These are phyloP conservation scores for Eimeria maxima DNA, from an alignment of 169 alveolate genomes.

Conservation along the genomic window DNA sequence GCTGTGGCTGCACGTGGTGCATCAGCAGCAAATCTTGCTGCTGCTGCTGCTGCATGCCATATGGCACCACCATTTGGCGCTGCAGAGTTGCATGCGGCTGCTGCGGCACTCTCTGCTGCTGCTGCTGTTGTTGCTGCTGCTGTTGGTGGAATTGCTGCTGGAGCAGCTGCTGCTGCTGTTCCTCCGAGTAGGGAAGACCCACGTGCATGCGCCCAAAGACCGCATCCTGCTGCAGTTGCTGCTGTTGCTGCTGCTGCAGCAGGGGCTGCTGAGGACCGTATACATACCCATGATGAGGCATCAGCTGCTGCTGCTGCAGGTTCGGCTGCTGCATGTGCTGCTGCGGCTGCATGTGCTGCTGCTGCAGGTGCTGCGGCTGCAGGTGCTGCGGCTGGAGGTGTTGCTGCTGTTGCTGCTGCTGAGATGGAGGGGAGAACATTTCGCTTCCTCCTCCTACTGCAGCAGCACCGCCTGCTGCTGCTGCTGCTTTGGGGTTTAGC, in stretches of 20 bases:
- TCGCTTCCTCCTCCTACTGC: neutral
- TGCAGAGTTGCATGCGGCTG: neutral
- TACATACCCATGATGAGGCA: conserved; percentile 1
- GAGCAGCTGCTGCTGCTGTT: conserved; percentile 39
- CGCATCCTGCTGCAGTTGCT: conserved; percentile 25
- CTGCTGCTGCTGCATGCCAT: conserved; percentile 2
- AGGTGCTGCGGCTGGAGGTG: too few relatives aligned
- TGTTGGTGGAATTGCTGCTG: conserved; percentile 19
- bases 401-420: too few relatives aligned
- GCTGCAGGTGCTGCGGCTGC: too few relatives aligned
- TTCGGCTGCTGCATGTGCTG: too few relatives aligned
- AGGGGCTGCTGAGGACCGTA: conserved; percentile 14
- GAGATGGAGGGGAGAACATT: neutral
- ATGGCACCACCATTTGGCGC: neutral
- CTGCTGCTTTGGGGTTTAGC: neutral
- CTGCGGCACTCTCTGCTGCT: neutral
- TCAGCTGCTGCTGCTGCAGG: neutral
- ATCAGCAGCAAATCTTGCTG: neutral
- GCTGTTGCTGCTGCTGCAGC: conserved; percentile 57
- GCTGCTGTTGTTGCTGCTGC: neutral
- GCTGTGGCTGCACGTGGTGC: too few relatives aligned
- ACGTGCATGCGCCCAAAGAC: conserved; percentile 13
- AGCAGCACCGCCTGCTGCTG: too few relatives aligned
- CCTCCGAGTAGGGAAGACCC: neutral
- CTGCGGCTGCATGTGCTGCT: too few relatives aligned